A percentile compares a stretch with the other conserved stretches of the same genome.
Evolutionary conservation across 768 basidiomycete species (phyloP).

Genomic region (Lactarius hatsudake): DNA sequence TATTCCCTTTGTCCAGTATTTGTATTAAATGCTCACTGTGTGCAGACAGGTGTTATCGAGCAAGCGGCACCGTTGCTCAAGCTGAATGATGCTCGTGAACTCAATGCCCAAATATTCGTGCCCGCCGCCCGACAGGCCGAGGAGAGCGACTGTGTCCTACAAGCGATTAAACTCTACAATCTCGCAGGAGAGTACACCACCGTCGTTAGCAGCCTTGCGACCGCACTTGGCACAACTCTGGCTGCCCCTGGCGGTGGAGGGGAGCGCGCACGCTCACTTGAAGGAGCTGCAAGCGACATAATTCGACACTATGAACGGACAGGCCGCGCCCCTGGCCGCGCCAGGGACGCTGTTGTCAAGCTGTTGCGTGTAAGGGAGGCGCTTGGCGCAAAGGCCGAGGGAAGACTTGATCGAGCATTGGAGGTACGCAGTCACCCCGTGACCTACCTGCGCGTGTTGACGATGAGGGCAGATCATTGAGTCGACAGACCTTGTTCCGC

Average conservation of each 20-base stretch:
- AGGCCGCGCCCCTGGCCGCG: constrained; percentile 68
- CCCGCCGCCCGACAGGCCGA: constrained; percentile 80
- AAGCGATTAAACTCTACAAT: constrained; percentile 95
- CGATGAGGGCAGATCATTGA: constrained; percentile 68
- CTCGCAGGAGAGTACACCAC: constrained; percentile 88
- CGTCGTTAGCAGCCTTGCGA: constrained; percentile 84
- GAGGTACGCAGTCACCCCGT: constrained; percentile 54
- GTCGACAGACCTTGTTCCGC: constrained; percentile 80
- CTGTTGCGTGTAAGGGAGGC: constrained; percentile 81
- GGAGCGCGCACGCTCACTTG: constrained; percentile 65
- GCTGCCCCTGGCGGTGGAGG: constrained; percentile 54
- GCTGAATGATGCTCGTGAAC: constrained; percentile 61
- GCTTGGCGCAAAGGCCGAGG: constrained; percentile 67
- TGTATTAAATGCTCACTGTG: background rate
- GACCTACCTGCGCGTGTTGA: constrained; percentile 1
- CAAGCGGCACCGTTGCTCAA: constrained; percentile 76
- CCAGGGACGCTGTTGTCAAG: constrained; percentile 69
- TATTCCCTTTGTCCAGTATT: background rate
- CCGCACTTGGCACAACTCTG: constrained; percentile 81
- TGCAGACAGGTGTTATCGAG: constrained; percentile 83
- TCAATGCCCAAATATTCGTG: constrained; percentile 79
- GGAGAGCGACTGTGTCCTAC: constrained; percentile 78
- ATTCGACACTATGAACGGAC: constrained; percentile 76
- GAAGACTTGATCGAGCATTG: constrained; percentile 72
- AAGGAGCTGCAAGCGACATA: constrained; percentile 74